phyloP scores from a whole-genome alignment of 2,329 filamentous ascomycete species.

The Cadophora malorum region DNA sequence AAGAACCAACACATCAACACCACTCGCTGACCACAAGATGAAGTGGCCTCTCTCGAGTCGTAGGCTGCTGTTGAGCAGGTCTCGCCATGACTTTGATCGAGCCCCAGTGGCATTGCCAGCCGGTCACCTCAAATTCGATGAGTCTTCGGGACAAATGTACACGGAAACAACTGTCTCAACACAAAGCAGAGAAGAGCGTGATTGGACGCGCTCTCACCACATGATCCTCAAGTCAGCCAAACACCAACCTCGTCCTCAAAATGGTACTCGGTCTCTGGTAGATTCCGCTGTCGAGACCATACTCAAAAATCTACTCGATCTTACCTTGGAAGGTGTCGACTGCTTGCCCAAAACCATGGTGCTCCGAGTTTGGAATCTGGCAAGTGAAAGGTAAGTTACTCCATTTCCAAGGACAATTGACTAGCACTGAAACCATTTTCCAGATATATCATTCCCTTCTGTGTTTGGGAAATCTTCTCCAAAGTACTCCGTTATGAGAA shows the following conservation, averaged over 20 bases:
- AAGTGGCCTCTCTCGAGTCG: conserved; percentile 10
- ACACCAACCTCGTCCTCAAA: background rate
- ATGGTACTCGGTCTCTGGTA: conserved; percentile 37
- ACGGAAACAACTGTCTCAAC: conserved; percentile 37
- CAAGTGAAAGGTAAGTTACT: conserved; percentile 36
- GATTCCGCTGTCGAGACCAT: conserved; percentile 36
- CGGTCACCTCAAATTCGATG: conserved; percentile 35
- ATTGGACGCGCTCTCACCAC: conserved; percentile 32
- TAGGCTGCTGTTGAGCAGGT: conserved; percentile 7
- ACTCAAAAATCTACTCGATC: conserved; percentile 34
- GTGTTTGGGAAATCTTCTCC: conserved; percentile 43
- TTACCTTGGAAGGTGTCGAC: conserved; percentile 35
- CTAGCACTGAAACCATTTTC: background rate
- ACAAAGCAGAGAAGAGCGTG: conserved; percentile 27
- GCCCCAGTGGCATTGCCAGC: background rate
- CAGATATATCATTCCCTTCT: conserved; percentile 39
- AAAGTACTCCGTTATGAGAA: conserved; percentile 35
- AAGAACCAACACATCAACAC: background rate
- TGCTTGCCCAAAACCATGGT: conserved; percentile 34
- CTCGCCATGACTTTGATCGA: background rate
- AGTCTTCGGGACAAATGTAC: conserved; percentile 41
- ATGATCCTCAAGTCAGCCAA: background rate
- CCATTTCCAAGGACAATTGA: background rate
- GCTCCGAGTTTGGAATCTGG: conserved; percentile 36
- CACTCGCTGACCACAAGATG: conserved; percentile 6